Percentiles rank a stretch among this genome's conserved stretches.
Conservation (phyloP, 768 basidiomycete species). For the Boletus rex-veris region DNA sequence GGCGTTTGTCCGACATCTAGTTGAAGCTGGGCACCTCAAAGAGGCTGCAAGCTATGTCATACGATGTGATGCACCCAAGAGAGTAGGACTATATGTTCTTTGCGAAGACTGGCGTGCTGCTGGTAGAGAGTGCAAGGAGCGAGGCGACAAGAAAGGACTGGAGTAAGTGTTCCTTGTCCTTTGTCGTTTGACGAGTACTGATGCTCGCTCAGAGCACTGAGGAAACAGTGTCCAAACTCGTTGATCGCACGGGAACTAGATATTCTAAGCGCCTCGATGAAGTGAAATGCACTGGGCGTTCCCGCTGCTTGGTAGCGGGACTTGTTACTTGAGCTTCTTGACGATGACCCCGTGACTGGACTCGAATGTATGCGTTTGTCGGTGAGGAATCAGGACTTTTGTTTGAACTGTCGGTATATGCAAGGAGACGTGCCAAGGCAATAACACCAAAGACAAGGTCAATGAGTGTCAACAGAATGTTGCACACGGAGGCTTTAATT, state of each 20-base stretch:
- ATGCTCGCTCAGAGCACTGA: constrained; percentile 53
- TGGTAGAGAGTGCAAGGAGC: constrained; percentile 85
- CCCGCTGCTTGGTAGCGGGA: not conserved
- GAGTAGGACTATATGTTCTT: constrained; percentile 83
- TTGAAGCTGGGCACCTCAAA: constrained; percentile 66
- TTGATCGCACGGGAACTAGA: constrained; percentile 78
- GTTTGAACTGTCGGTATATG: too few relatives aligned
- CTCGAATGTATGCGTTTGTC: too few relatives aligned
- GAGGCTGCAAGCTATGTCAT: constrained; percentile 78
- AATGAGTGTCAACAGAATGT: too few relatives aligned
- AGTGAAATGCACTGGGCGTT: constrained; percentile 36
- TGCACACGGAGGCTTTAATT: too few relatives aligned
- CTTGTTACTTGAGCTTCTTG: too few relatives aligned
- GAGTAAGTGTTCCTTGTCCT: constrained; percentile 56
- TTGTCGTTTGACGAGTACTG: not conserved
- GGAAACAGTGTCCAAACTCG: constrained; percentile 74
- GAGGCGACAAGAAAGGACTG: constrained; percentile 77
- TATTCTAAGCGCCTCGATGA: constrained; percentile 60
- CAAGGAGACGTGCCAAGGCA: too few relatives aligned
- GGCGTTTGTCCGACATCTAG: constrained; percentile 77
- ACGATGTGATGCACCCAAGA: constrained; percentile 77
- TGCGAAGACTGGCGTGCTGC: constrained; percentile 91
- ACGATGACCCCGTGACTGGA: too few relatives aligned
- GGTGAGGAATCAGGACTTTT: too few relatives aligned
- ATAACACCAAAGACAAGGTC: too few relatives aligned